A percentile compares a stretch with the other conserved stretches of the same genome.
Conservation (phyloP, 2,329 filamentous ascomycete species). For the Penicillium nordicum region DNA sequence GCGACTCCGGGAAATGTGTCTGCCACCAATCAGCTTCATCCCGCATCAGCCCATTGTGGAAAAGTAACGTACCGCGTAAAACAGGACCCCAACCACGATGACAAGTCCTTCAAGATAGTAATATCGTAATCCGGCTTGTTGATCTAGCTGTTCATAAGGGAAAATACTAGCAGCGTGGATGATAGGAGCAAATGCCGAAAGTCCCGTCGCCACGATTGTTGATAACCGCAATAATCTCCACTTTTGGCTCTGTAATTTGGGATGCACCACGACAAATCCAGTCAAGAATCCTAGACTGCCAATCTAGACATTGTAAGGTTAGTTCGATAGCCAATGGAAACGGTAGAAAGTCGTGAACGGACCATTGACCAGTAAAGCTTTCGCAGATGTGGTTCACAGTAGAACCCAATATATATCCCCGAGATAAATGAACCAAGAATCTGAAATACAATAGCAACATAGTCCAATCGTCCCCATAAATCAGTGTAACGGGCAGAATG, state of each 20-base stretch:
- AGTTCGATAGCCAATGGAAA: not conserved
- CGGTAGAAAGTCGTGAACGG: not conserved
- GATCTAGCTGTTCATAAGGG: conserved; percentile 21
- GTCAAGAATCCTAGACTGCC: conserved; percentile 28
- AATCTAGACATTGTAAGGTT: conserved; percentile 21
- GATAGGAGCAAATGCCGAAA: conserved; percentile 36
- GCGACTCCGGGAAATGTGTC: conserved; percentile 23
- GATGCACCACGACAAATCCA: conserved; percentile 34
- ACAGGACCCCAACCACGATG: conserved; percentile 9
- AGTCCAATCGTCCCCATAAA: conserved; percentile 31
- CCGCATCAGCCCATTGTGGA: conserved; percentile 3
- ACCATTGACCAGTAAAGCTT: conserved; percentile 38
- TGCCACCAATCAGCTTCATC: not conserved
- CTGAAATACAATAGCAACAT: conserved; percentile 33
- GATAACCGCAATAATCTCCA: conserved; percentile 29
- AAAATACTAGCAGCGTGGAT: conserved; percentile 27
- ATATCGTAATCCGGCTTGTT: conserved; percentile 27
- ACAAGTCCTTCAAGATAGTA: conserved; percentile 30
- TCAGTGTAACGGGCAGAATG: conserved; percentile 29
- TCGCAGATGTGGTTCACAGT: conserved; percentile 30
- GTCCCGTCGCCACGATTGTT: conserved; percentile 30
- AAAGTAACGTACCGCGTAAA: conserved; percentile 32
- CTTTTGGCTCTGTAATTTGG: conserved; percentile 28
- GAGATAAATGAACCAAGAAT: conserved; percentile 36
- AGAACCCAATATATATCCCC: conserved; percentile 37